Base-by-base conservation (phyloP, 176 grass and related monocot species). In the Oropetium thomaeum region DNA sequence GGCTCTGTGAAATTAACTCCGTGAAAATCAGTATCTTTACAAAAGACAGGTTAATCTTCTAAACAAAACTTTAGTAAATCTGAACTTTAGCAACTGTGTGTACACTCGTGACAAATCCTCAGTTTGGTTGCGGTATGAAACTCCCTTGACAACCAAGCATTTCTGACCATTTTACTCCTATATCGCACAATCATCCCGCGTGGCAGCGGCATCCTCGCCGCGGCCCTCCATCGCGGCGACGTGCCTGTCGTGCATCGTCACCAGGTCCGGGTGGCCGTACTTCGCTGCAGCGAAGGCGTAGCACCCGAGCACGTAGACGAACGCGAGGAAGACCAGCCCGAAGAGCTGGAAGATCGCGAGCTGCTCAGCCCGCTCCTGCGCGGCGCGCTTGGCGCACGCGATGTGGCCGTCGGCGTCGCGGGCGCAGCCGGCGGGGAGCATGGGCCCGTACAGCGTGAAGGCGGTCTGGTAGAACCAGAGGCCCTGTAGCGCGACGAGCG, bases 381-480 rank as follows among this genome's bases (percentile, higher is more conserved):
- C 85, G 7, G 88, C 91, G 19, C 66, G 87, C 2, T 13, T 4
- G 7, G 9, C 81, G 75, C 96, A 99, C 0, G 70, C 84, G 11
- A 99, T 23, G 28, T 60, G 63, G 7, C 74, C 82, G 19, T 26
- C 87, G 3, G 8, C 42, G 3, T 90, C 87, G 1, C 86, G 83
- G 42, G 41, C 66, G 66, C 96, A 99, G 0, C 91, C 91, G 0
- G 31, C 20, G 0, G 96, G 96, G 40, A 99, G 88, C 96, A 92
- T 86, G 1, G 91, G 60, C 0, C 96, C 96, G 45, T 99, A 99
- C 5, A 99, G 89, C 48, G 88, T 86, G 76, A 95, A 82, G 0
- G 96, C 96, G 5, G 96, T 99, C 87, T 99, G 96, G 79, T 95
- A 99, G 82, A 99, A 99, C 96, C 96, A 99, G 3, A 99, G 76